Evolutionary conservation across 352 stramenopile species (phyloP), one percentile per base, ranked within the genome.

Genomic region (Globisporangium cederbergense): DNA sequence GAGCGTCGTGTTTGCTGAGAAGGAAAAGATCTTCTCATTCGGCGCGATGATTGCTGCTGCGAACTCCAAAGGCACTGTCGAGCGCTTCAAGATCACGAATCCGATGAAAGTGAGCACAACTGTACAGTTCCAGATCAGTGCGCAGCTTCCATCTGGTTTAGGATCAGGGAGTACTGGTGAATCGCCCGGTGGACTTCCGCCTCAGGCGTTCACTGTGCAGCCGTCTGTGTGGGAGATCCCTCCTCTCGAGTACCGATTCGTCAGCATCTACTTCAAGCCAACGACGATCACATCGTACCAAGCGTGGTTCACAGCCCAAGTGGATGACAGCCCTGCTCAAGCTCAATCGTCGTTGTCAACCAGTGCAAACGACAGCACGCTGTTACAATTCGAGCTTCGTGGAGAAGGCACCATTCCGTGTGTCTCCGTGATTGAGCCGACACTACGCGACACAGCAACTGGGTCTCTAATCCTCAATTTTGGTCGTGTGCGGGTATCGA

Each of bases 1-100:
- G 54, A 85, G 74, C 0, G 83, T 90, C 11, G 72, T 90, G 0
- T 98, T 96, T 56, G 85, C 88, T 0, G 87, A 96, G 65, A 88
- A 87, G 8, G 84, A 98, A 63, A 76, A 83, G 14, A 62, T 95
- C 18, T 95, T 98, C 60, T 92, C 78, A 7, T 98, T 97, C 64
- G 91, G 89, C 9, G 81, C 87, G 11, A 77, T 98, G 34, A 80
- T 95, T 40, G 78, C 83, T 9, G 78, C 78, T 2, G 61, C 68
- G 4, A 86, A 75, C 58, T 77, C 77, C 38, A 89, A 95, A 59
- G 96, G 90, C 32, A 79, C 86, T 5, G 76, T 91, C 16, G 95
- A 98, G 67, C 77, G 95, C 2, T 97, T 98, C 65, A 97, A 97
- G 68, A 98, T 98, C 42, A 93, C 85, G 0, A 98, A 98, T 67